Evolutionary conservation across 176 grass and related monocot genomes (phyloP), one percentile per base, ranked within the genome.

Genomic region (Tillandsia fasciculata): DNA sequence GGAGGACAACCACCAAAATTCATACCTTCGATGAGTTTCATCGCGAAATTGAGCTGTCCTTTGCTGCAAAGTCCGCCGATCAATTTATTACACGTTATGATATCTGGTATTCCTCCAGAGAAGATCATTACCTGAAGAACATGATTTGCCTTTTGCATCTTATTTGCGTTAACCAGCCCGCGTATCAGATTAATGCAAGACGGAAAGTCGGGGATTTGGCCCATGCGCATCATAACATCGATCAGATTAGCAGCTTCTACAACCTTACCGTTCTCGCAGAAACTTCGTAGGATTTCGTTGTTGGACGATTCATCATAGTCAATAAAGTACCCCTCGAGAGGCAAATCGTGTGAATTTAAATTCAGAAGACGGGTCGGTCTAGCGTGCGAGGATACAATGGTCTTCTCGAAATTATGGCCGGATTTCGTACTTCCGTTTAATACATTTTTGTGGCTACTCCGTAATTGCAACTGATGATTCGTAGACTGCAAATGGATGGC

Each of bases 1-100:
- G 79, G 88, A 67, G 33, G 78, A 65, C 82, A 84, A 68, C 88
- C 81, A 2, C 75, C 64, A 54, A 84, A 87, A 52, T 76, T 80
- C 88, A 87, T 84, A 64, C 79, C 72, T 23, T 87, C 78, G 49
- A 84, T 52, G 12, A 87, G 49, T 29, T 70, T 70, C 69, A 87
- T 59, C 3, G 88, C 88, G 49, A 63, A 53, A 79, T 75, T 84
- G 20, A 91, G 75, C 28, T 79, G 72, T 26, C 84, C 79, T 28
- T 57, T 66, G 10, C 49, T 74, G 64, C 84, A 91, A 70, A 91
- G 79, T 64, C 52, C 81, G 0, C 72, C 88, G 0, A 91, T 87
- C 72, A 91, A 73, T 85, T 87, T 87, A 76, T 91, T 91, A 72
- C 70, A 87, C 18, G 81, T 87, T 52, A 91, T 91, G 6, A 85